Base-by-base conservation (phyloP, 139 green algal genomes). In the Desmodesmus armatus region DNA sequence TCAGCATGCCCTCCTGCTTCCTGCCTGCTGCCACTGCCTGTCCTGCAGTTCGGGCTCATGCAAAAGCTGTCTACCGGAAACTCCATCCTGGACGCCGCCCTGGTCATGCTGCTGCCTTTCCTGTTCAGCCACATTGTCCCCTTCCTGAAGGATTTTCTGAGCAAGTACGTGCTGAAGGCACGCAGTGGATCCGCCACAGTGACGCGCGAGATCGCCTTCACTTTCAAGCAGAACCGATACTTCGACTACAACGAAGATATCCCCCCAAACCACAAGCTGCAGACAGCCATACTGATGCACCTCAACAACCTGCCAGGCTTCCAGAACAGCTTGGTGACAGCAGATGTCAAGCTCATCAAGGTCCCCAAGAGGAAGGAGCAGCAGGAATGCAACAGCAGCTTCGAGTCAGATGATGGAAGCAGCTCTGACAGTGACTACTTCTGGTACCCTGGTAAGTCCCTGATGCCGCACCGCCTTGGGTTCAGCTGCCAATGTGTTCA, bases 21-120 rank as follows among this genome's bases (percentile, higher is more conserved):
- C n/a, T n/a, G n/a, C n/a, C n/a, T n/a, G n/a, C n/a, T n/a, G n/a
- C n/a, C n/a, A n/a, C 13, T 66, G 58, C 58, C 31, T 25, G 25
- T 75, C 31, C 43, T 47, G 66, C 66, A 83, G 58, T 83, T 23
- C 21, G 76, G 76, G 35, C 55, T 83, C 5, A 85, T 85, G 44
- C 53, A 31, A 29, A 85, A 85, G 78, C 39, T 85, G 29, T 77
- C 60, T 3, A 77, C 78, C 3, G 85, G 85, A 25, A 49, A 89
- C 73, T 43, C 62, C 21, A 37, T 70, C 23, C 66, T 91, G 13
- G 87, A 91, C 44, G 70, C 88, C 17, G 27, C 84, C 23, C 78
- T 91, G 2, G 69, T 83, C 37, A 86, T 91, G 75, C 55, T 88
- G 9, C 23, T 91, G 33, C 87, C 87, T 11, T 19, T 87, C 3